Evolutionary conservation across 1,139 yeast genomes (phyloP), one percentile per base, ranked within the genome.

Genomic region (Geotrichum siamense): DNA sequence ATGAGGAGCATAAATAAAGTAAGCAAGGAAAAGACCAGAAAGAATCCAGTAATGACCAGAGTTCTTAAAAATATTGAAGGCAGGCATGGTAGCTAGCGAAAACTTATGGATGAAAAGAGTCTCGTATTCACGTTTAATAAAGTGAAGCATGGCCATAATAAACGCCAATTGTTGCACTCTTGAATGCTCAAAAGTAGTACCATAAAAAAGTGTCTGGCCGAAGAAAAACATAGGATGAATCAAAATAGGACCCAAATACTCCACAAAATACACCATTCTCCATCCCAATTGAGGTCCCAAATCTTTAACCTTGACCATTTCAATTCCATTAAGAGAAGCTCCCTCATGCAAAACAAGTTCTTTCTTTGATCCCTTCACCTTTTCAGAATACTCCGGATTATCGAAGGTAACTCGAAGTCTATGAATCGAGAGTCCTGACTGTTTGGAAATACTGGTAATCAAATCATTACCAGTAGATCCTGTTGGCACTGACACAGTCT

Each of bases 271-370:
- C 23, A 91, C 97, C 5, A 89, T 75, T 64, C 84, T 75, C 96
- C 97, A 91, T 2, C 82, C 79, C 50, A 91, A 76, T 66, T 91
- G 98, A 1, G 94, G 93, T 17, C 97, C 98, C 52, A 91, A 72
- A 58, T 89, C 97, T 62, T 89, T 87, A 47, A 81, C 84, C 51
- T 65, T 75, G 71, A 67, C 40, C 55, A 20, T 62, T 44, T 41
- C 64, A 13, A 55, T 55, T 3, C 67, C 67, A 19, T 54, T 52
- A 16, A 70, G 53, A 1, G 64, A 55, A 27, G 61, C 58, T 26
- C 63, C 63, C 49, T 57, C 61, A 41, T 60, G 58, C 51, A 70
- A 58, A 15, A 59, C 70, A 38, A 54, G 56, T 52, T 68, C 72
- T 48, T 57, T 61, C 44, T 63, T 61, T 49, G 61, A 62, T 5